A percentile compares a stretch with the other conserved stretches of the same genome.
These are phyloP conservation scores for Tagetes erecta DNA, from an alignment of 129 eudicot species.

Conservation along the genomic window DNA sequence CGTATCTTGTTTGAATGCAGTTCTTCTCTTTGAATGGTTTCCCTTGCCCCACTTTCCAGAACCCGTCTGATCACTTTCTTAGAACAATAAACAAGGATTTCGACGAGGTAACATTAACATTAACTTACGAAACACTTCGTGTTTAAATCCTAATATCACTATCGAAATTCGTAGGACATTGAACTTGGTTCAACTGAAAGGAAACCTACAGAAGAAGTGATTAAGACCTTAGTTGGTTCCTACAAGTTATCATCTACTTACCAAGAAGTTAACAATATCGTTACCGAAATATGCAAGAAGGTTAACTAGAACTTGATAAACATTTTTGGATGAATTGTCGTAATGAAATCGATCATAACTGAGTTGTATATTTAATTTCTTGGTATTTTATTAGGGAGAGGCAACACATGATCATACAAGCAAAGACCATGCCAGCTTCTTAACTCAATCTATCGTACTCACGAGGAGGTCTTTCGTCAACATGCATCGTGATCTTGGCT, in stretches of 20 bases:
- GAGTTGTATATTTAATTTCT: background rate
- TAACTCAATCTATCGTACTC: conserved; percentile 55
- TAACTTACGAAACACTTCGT: no score
- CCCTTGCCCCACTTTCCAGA: conserved; percentile 70
- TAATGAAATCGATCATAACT: no score
- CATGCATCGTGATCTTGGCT: conserved; percentile 69
- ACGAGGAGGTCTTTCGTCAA: conserved; percentile 58
- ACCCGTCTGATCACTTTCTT: conserved; percentile 84
- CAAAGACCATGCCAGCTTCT: conserved; percentile 50
- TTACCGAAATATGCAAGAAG: conserved; percentile 45
- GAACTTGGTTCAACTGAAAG: conserved; percentile 48
- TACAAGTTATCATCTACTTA: conserved; percentile 47
- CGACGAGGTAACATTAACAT: conserved; percentile 44
- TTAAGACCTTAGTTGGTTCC: conserved; percentile 41
- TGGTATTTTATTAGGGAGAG: conserved; percentile 24
- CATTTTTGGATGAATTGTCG: no score
- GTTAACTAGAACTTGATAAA: conserved; percentile 28
- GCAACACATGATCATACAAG: conserved; percentile 27
- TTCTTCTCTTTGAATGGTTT: conserved; percentile 63
- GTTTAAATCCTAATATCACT: background rate
- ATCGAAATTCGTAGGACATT: conserved; percentile 41
- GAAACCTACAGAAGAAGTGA: conserved; percentile 46
- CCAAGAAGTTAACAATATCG: conserved; percentile 41
- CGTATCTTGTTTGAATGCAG: conserved; percentile 31
- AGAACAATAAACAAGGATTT: conserved; percentile 77